Conservation (phyloP, 345 rosid species). For the Anastatica hierochuntica region DNA sequence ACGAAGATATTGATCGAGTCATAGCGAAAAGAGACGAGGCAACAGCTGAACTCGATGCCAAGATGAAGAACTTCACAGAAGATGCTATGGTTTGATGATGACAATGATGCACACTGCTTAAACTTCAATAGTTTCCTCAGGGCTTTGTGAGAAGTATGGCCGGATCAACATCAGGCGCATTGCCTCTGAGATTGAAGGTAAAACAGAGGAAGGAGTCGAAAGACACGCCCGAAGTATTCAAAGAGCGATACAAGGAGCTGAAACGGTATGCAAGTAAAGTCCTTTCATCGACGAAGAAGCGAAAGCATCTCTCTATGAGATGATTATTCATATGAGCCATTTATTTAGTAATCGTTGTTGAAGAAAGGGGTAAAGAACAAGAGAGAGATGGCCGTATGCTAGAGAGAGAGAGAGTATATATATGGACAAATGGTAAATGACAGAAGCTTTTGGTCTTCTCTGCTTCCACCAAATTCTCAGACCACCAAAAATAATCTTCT, state of each 20-base stretch:
- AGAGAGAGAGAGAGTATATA: conserved; percentile 10
- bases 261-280: background rate
- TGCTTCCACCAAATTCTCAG: conserved; percentile 22
- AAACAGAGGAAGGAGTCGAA: conserved; percentile 85
- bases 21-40: conserved; percentile 98
- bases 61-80: conserved; percentile 97
- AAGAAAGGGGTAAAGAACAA: background rate
- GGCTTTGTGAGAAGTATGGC: conserved; percentile 93
- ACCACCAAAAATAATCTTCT: conserved; percentile 30
- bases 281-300: conserved; percentile 57
- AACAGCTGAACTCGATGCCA: conserved; percentile 96
- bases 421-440: conserved; percentile 31
- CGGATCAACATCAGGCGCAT: conserved; percentile 70
- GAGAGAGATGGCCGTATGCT: conserved; percentile 24
- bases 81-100: conserved; percentile 96
- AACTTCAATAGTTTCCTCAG: conserved; percentile 74
- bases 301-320: conserved; percentile 65
- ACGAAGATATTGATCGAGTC: conserved; percentile 96
- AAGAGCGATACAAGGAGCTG: background rate
- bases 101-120: conserved; percentile 43
- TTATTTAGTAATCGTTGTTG: conserved; percentile 15
- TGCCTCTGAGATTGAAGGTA: conserved; percentile 94
- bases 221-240: conserved; percentile 57
- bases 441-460: conserved; percentile 26
- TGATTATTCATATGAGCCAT: background rate